Conservation (phyloP, 2,329 filamentous ascomycete species). For the Aspergillus tamarii region DNA sequence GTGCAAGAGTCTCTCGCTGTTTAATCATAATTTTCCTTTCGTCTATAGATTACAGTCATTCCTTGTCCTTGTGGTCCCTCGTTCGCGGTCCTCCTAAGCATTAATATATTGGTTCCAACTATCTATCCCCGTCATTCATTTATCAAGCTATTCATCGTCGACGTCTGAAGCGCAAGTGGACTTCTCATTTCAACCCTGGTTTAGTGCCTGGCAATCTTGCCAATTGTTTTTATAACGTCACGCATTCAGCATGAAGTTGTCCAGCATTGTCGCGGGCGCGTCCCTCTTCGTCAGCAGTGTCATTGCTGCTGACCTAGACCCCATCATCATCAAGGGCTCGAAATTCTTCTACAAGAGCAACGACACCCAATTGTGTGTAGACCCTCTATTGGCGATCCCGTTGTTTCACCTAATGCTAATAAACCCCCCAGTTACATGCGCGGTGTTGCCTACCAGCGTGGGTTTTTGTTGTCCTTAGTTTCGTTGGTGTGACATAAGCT, state of each 20-base stretch:
- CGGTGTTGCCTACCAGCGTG: constrained; percentile 86
- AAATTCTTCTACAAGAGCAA: constrained; percentile 88
- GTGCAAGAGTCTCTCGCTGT: not conserved
- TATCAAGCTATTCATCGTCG: not conserved
- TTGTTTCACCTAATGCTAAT: not conserved
- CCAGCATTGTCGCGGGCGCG: constrained; percentile 50
- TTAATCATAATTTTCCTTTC: not conserved
- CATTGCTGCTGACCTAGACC: constrained; percentile 58
- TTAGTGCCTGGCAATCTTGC: not conserved
- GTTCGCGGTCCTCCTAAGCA: not conserved
- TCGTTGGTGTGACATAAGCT: not conserved
- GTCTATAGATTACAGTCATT: not conserved
- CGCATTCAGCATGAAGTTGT: constrained; percentile 54
- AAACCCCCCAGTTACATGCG: constrained; percentile 68
- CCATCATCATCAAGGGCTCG: constrained; percentile 68
- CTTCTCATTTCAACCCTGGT: not conserved
- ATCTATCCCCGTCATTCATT: not conserved
- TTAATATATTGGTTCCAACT: not conserved
- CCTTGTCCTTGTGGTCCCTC: not conserved
- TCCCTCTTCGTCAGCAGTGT: constrained; percentile 52
- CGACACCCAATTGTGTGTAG: constrained; percentile 67
- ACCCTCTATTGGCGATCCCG: not conserved
- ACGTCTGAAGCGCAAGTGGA: not conserved
- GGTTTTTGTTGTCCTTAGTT: constrained; percentile 17
- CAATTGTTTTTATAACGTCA: not conserved